Base-by-base conservation (phyloP, 805 yeast species). In the Saccharomycodes ludwigii region DNA sequence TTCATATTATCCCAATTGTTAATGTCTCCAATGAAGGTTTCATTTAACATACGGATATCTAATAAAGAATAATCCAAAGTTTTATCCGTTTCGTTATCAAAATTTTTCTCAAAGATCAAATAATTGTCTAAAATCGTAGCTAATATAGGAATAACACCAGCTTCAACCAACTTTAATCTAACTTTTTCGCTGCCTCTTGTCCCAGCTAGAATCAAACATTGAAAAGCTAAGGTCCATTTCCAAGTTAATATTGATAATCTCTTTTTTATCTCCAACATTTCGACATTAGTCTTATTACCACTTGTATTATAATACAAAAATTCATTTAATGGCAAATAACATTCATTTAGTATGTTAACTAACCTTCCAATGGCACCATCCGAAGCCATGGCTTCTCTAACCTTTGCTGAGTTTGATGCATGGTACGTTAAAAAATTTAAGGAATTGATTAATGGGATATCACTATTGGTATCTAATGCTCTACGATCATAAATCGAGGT, bases 151-250 rank as follows among this genome's bases (percentile, higher is more conserved):
- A 91, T 68, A 38, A 85, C 75, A 4, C 96, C 97, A 2, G 96
- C 94, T 39, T 80, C 76, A 7, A 85, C 95, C 6, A 91, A 81
- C 45, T 85, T 74, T 43, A 77, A 75, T 31, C 98, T 65, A 30
- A 86, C 82, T 32, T 64, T 60, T 53, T 86, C 96, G 2, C 93
- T 75, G 16, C 98, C 98, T 42, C 96, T 67, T 1, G 96, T 85
- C 10, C 96, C 95, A 13, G 88, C 74, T 34, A 84, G 66, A 1
- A 88, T 94, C 34, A 88, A 60, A 51, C 96, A 86, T 59, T 88
- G 98, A 48, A 91, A 75, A 0, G 96, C 82, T 33, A 88, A 60
- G 5, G 94, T 82, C 98, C 98, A 88, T 59, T 88, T 88, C 95
- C 95, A 88, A 0, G 94, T 86, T n/a, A 79, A 64, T 40, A 83